Percentiles rank a stretch among this genome's conserved stretches.
These are phyloP conservation scores for Candida labiduridarum DNA, from an alignment of 1,139 yeast species.

Conservation along the genomic window DNA sequence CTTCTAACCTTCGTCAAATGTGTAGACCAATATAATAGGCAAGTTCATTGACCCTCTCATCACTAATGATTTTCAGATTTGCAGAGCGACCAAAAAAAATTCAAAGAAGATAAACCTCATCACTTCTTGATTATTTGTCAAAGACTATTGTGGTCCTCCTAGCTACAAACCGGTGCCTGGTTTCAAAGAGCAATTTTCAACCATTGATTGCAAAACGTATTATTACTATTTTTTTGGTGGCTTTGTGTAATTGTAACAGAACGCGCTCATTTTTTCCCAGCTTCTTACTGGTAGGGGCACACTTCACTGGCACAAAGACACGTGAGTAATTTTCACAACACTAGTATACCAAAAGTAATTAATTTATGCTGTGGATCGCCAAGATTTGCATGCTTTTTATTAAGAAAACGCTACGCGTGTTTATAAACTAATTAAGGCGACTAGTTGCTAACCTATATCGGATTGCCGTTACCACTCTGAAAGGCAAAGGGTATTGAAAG, in stretches of 20 bases:
- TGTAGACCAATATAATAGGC: not conserved
- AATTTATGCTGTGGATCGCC: not conserved
- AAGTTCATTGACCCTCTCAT: not conserved
- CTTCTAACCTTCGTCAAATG: too few species aligned
- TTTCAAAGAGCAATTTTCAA: not conserved
- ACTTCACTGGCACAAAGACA: not conserved
- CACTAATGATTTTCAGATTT: not conserved
- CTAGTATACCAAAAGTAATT: not conserved
- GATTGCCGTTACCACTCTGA: not conserved
- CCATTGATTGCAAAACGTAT: not conserved
- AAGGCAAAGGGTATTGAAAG: not conserved
- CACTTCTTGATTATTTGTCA: not conserved
- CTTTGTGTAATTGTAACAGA: constrained; percentile 2
- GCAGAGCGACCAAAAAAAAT: not conserved
- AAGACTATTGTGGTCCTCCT: too few species aligned
- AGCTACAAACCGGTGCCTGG: not conserved
- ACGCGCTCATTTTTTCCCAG: not conserved
- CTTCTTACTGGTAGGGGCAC: not conserved
- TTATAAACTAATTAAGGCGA: not conserved
- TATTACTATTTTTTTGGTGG: not conserved
- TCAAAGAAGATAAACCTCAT: not conserved
- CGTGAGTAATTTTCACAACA: not conserved
- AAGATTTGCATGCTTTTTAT: not conserved
- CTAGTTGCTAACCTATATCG: not conserved
- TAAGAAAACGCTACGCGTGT: not conserved